Evolutionary conservation across 352 stramenopile genomes (phyloP).

Genomic region (Phytophthora melonis): DNA sequence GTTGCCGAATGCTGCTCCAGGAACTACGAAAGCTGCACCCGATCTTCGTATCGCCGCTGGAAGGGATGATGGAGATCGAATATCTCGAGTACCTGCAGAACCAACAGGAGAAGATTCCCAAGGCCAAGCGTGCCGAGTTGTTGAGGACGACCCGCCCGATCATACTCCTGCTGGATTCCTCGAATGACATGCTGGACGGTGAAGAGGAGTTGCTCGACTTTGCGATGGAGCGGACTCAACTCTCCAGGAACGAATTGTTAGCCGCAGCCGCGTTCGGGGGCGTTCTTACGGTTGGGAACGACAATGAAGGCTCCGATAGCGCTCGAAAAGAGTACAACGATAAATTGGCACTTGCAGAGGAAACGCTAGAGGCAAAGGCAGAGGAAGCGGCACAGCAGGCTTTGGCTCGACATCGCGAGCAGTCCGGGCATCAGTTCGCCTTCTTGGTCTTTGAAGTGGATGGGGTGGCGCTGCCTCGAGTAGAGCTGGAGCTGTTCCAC

Average conservation of each 20-base stretch:
- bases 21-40: slow-evolving; percentile 62
- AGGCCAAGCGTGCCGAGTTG: slow-evolving; percentile 31
- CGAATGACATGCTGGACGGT: slow-evolving; percentile 49
- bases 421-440: slow-evolving; percentile 63
- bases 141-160: slow-evolving; percentile 52
- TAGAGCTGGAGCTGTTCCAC: slow-evolving; percentile 80
- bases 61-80: slow-evolving; percentile 62
- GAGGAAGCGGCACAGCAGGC: slow-evolving; percentile 56
- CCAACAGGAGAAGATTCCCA: slow-evolving; percentile 46
- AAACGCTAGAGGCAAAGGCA: slow-evolving; percentile 55
- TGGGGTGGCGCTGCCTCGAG: slow-evolving; percentile 58
- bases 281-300: slow-evolving; percentile 13
- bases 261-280: slow-evolving; percentile 61
- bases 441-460: slow-evolving; percentile 75
- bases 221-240: slow-evolving; percentile 59
- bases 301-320: slow-evolving; percentile 24
- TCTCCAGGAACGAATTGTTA: slow-evolving; percentile 61
- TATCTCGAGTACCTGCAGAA: slow-evolving; percentile 56
- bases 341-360: slow-evolving; percentile 55
- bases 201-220: slow-evolving; percentile 71
- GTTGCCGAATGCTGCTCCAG: slow-evolving; percentile 66
- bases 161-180: slow-evolving; percentile 56
- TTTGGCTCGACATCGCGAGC: slow-evolving; percentile 50
- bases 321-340: slow-evolving; percentile 32
- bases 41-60: slow-evolving; percentile 59